Evolutionary conservation across 371 early-diverging fungal species (phyloP).

Genomic region (Circinella minor): DNA sequence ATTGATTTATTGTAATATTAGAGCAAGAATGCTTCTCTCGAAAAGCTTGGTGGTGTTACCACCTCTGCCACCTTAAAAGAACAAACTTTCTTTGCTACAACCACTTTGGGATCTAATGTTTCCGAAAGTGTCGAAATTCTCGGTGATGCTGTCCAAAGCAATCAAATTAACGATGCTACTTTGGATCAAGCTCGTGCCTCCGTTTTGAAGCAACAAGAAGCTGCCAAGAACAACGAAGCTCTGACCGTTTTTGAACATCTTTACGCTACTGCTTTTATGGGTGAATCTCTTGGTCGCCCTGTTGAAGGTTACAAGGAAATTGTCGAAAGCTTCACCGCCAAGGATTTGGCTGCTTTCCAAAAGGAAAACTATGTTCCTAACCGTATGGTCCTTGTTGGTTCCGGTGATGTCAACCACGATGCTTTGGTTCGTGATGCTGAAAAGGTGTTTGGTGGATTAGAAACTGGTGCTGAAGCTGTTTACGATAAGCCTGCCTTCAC

Average conservation of each 20-base stretch:
- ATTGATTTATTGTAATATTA: constrained; percentile 2
- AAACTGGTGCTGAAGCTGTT: constrained; percentile 42
- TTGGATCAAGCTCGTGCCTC: constrained; percentile 84
- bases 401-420: constrained; percentile 93
- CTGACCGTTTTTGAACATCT: constrained; percentile 74
- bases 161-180: constrained; percentile 77
- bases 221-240: constrained; percentile 49
- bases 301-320: constrained; percentile 88
- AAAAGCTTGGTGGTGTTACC: constrained; percentile 92
- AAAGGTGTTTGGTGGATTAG: constrained; percentile 76
- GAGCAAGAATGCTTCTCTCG: constrained; percentile 40
- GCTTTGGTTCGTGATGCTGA: constrained; percentile 87
- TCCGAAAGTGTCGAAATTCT: constrained; percentile 81
- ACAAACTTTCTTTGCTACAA: constrained; percentile 93
- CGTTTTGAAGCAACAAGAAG: constrained; percentile 89
- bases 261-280: constrained; percentile 93
- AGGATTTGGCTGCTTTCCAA: constrained; percentile 83
- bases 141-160: constrained; percentile 87
- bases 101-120: constrained; percentile 79
- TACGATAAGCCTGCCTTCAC: constrained; percentile 68
- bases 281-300: constrained; percentile 84
- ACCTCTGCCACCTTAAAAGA: constrained; percentile 94
- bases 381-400: constrained; percentile 89
- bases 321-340: constrained; percentile 79
- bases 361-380: constrained; percentile 86